These are phyloP conservation scores for Lipomyces kockii DNA, from an alignment of 805 yeast genomes.

Conservation along the genomic window DNA sequence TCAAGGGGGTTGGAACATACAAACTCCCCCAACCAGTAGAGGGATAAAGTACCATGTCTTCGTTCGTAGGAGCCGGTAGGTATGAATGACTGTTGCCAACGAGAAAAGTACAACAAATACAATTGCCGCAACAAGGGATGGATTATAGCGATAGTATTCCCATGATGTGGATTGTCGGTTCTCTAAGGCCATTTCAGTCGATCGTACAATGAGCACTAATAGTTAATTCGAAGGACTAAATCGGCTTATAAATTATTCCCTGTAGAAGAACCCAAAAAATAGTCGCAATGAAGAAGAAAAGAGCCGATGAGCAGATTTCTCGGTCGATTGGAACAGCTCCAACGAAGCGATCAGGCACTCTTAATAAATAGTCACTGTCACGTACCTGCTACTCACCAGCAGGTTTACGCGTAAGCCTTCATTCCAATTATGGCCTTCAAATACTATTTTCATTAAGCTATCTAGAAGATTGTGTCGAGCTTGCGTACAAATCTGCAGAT, in stretches of 20 bases:
- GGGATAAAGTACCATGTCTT: conserved; percentile 10
- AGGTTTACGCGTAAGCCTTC: background rate
- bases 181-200: too few relatives aligned
- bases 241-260: background rate
- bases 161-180: background rate
- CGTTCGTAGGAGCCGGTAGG: background rate
- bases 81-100: background rate
- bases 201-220: too few relatives aligned
- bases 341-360: too few relatives aligned
- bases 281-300: background rate
- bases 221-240: background rate
- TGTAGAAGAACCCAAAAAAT: too few relatives aligned
- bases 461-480: background rate
- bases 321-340: too few relatives aligned
- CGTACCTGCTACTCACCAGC: background rate
- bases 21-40: conserved; percentile 11
- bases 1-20: conserved; percentile 1
- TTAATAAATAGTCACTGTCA: too few relatives aligned
- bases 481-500: too few relatives aligned
- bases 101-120: conserved; percentile 3
- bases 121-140: background rate
- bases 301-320: too few relatives aligned
- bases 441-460: background rate
- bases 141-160: conserved; percentile 7
- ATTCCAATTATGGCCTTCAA: background rate